phyloP scores from a whole-genome alignment of 345 rosid species.

The Salix suchowensis region DNA sequence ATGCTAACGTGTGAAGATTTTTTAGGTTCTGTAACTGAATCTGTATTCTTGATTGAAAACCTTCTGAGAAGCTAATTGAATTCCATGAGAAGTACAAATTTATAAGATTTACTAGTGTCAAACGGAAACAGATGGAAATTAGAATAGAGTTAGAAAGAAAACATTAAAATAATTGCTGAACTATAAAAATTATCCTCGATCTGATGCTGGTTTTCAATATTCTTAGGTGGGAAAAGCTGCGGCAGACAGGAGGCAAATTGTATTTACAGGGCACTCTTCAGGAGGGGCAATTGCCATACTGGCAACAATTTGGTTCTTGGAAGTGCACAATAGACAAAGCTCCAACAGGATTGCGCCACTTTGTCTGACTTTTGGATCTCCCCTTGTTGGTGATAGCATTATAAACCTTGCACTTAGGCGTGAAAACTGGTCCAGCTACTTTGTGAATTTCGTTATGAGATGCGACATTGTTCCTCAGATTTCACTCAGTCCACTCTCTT shows the following conservation, averaged over 20 bases:
- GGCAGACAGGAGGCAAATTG: slow-evolving; percentile 34
- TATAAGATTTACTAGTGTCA: not conserved
- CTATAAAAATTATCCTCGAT: not conserved
- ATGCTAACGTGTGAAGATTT: not conserved
- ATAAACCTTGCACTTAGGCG: slow-evolving; percentile 64
- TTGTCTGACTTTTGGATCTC: slow-evolving; percentile 85
- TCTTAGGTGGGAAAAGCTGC: slow-evolving; percentile 48
- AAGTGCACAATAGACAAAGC: slow-evolving; percentile 16
- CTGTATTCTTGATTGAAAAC: not conserved
- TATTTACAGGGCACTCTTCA: slow-evolving; percentile 79
- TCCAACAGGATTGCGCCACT: slow-evolving; percentile 14
- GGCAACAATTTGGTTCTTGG: slow-evolving; percentile 63
- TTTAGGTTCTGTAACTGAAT: not conserved
- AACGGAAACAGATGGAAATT: not conserved
- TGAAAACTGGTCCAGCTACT: slow-evolving; percentile 61
- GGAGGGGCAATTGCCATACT: slow-evolving; percentile 76
- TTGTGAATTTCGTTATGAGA: slow-evolving; percentile 56
- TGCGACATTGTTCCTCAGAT: slow-evolving; percentile 71
- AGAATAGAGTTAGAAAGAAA: not conserved
- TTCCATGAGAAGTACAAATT: not conserved
- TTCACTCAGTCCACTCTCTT: slow-evolving; percentile 47
- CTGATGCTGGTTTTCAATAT: not conserved
- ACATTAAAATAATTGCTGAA: not conserved
- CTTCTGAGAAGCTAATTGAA: not conserved
- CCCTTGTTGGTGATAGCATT: slow-evolving; percentile 56